phyloP scores from a whole-genome alignment of 116 monocot genomes.

The Papilionanthe hybrid region DNA sequence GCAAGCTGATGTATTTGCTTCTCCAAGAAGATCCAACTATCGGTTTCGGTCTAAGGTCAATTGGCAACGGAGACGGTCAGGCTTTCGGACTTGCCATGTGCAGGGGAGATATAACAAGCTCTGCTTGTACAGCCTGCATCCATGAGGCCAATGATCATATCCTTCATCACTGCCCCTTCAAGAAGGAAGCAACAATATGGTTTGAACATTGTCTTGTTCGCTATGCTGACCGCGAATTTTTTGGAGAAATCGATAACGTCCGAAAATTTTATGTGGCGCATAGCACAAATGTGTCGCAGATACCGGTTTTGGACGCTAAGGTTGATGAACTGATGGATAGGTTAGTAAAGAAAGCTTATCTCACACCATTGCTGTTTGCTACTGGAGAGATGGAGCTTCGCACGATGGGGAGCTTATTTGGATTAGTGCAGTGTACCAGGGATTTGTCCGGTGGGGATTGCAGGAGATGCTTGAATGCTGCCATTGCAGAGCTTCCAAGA shows the following conservation, averaged over 20 bases:
- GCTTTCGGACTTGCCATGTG: conserved; percentile 31
- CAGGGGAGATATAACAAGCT: conserved; percentile 19
- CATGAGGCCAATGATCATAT: background rate
- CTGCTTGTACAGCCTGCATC: conserved; percentile 26
- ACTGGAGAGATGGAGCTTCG: conserved; percentile 1
- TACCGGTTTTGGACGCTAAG: background rate
- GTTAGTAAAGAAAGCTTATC: background rate
- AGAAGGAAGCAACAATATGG: conserved; percentile 2
- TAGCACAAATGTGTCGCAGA: background rate
- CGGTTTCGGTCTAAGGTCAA: conserved; percentile 18
- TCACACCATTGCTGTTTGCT: conserved; percentile 12
- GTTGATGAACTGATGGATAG: conserved; percentile 10
- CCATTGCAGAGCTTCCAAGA: background rate
- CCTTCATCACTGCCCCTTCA: conserved; percentile 1
- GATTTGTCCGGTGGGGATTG: conserved; percentile 21
- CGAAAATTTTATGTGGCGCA: background rate
- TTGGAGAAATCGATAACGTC: background rate
- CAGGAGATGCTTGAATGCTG: conserved; percentile 15
- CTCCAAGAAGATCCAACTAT: background rate
- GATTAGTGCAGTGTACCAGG: conserved; percentile 25
- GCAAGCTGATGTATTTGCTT: conserved; percentile 6
- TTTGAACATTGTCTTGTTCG: conserved; percentile 34
- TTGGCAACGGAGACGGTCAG: background rate
- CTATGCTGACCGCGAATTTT: conserved; percentile 24
- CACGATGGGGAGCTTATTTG: conserved; percentile 9